Conservation (phyloP, 192 early-diverging fungal genomes). For the Gorgonomyces haynaldii region DNA sequence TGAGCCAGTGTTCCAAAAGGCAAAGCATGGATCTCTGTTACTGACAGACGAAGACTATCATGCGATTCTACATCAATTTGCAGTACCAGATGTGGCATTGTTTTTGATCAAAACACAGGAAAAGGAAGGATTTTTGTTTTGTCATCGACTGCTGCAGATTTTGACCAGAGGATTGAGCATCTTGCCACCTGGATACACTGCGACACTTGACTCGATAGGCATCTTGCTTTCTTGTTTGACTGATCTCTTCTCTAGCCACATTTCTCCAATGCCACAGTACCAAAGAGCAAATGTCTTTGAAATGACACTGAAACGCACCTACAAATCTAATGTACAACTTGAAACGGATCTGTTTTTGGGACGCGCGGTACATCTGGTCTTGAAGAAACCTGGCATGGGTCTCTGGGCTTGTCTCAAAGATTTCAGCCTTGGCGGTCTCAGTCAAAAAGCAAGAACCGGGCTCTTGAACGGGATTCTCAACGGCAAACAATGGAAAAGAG, state of each 20-base stretch:
- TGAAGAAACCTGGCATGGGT: neutral
- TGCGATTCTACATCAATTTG: conserved; percentile 19
- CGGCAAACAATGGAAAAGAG: no score
- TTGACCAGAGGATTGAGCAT: no score
- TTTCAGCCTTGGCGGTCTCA: neutral
- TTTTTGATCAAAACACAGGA: neutral
- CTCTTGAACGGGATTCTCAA: neutral
- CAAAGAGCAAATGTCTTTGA: neutral
- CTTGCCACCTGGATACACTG: no score
- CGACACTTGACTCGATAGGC: no score
- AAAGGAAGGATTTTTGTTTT: no score
- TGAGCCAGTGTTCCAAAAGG: conserved; percentile 18
- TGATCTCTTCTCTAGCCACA: neutral
- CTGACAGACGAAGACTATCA: conserved; percentile 22
- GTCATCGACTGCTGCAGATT: no score
- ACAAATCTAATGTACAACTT: neutral
- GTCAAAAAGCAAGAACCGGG: neutral
- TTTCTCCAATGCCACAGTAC: neutral
- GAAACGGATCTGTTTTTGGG: neutral
- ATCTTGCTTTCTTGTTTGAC: neutral
- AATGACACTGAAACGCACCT: neutral
- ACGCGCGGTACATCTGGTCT: neutral
- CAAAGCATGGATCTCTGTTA: conserved; percentile 5
- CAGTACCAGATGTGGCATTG: neutral
- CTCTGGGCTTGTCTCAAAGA: neutral